A percentile compares a stretch with the other conserved stretches of the same genome.
Evolutionary conservation across 345 rosid genomes (phyloP).

Genomic region (Laguncularia racemosa): DNA sequence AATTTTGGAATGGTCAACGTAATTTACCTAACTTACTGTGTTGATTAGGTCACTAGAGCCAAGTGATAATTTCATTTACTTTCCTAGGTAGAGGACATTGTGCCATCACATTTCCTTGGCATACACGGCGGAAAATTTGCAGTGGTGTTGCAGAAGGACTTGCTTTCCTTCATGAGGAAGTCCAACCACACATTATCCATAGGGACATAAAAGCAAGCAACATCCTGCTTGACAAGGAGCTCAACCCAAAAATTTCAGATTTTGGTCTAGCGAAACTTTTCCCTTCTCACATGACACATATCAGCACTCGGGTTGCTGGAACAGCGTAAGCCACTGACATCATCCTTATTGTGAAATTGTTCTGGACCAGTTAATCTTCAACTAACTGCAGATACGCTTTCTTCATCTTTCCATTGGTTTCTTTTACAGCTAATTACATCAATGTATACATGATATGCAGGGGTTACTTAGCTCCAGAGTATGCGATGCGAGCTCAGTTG

Average conservation of each 20-base stretch:
- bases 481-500: background rate
- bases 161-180: conserved; percentile 10
- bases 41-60: background rate
- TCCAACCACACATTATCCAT: conserved; percentile 6
- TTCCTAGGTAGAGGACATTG: background rate
- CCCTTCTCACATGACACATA: conserved; percentile 3
- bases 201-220: conserved; percentile 5
- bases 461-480: background rate
- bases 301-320: conserved; percentile 6
- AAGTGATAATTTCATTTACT: background rate
- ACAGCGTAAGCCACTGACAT: background rate
- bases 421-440: too few relatives aligned
- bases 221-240: conserved; percentile 3
- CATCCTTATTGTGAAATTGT: too few relatives aligned
- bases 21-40: background rate
- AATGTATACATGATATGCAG: too few relatives aligned
- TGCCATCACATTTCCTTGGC: background rate
- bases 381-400: too few relatives aligned
- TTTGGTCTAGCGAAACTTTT: conserved; percentile 6
- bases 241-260: conserved; percentile 7
- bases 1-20: too few relatives aligned
- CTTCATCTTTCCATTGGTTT: too few relatives aligned
- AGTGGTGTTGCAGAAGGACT: conserved; percentile 11
- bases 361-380: too few relatives aligned
- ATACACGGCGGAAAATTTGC: conserved; percentile 4